Base-by-base conservation (phyloP, 371 early-diverging fungal genomes). In the Funneliformis caledonium region DNA sequence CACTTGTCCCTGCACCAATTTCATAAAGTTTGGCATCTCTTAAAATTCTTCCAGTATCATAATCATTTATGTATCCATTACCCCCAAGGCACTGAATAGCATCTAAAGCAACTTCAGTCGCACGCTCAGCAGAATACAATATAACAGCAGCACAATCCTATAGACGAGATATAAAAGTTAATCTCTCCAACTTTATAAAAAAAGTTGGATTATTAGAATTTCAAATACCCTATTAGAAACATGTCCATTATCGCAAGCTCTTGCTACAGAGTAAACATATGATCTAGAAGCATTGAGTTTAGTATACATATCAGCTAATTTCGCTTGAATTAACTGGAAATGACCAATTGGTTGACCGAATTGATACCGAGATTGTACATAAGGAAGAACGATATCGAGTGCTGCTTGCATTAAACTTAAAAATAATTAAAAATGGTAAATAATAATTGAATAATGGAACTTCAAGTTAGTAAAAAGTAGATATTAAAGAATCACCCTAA, bases 21-120 rank as follows among this genome's bases (percentile, higher is more conserved):
- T 98, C 99, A 85, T 98, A 98, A 16, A 98, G 88, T 87, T 98
- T 98, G 42, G 98, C 97, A 85, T 98, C 99, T 56, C 99, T 91
- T 78, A 98, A 85, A 69, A 98, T 89, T 47, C 99, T 92, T n/a
- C 97, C 97, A 3, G 96, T 93, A 4, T 78, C 68, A 67, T 43
- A 97, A 67, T 98, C 99, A 82, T 96, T 97, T 81, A 96, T 97
- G 84, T 96, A 98, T 0, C 99, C 99, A 85, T 97, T 98, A 22
- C 98, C 98, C 47, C 97, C 95, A 64, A 98, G 86, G 80, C 96
- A 96, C 86, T 98, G 98, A 81, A 98, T 98, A 37, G 97, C 97
- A 87, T 96, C 97, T 45, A 98, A 86, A 0, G 97, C 97, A 14
- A 94, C 93, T 86, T 97, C 97, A 2, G 98, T 98, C 10, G 99